Conservation (phyloP, 345 rosid genomes). For the Lumnitzera racemosa region DNA sequence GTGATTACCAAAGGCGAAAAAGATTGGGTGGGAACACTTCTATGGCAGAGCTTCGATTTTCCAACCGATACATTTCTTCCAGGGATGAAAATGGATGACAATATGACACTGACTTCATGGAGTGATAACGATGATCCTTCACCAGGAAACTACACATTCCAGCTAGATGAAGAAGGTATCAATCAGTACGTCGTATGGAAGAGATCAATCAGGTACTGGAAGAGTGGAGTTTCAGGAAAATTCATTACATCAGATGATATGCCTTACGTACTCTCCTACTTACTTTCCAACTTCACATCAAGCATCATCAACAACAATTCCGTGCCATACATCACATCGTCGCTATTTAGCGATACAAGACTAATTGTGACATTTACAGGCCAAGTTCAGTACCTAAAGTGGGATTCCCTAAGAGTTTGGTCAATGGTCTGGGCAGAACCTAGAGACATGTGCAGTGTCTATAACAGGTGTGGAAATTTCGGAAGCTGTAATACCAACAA, state of each 20-base stretch:
- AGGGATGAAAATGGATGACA: slow-evolving; percentile 44
- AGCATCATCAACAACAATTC: slow-evolving; percentile 17
- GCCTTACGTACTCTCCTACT: slow-evolving; percentile 5
- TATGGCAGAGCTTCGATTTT: slow-evolving; percentile 47
- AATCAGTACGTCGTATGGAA: slow-evolving; percentile 12
- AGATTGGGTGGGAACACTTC: background rate
- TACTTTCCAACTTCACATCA: slow-evolving; percentile 14
- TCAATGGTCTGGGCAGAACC: slow-evolving; percentile 27
- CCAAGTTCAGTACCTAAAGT: slow-evolving; percentile 14
- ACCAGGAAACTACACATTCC: slow-evolving; percentile 41
- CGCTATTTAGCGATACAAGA: slow-evolving; percentile 20
- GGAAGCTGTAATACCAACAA: slow-evolving; percentile 27
- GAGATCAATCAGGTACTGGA: slow-evolving; percentile 14
- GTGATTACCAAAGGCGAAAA: slow-evolving; percentile 11
- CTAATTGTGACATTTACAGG: slow-evolving; percentile 32
- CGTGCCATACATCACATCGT: slow-evolving; percentile 34
- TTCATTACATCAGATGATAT: slow-evolving; percentile 18
- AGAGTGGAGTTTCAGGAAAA: slow-evolving; percentile 16
- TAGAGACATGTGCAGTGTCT: slow-evolving; percentile 21
- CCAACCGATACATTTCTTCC: slow-evolving; percentile 57
- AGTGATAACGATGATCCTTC: slow-evolving; percentile 40
- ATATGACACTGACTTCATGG: slow-evolving; percentile 43
- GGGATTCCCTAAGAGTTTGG: slow-evolving; percentile 15
- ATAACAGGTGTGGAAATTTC: slow-evolving; percentile 28
- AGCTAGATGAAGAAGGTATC: slow-evolving; percentile 11